Evolutionary conservation across 2,329 filamentous ascomycete species (phyloP), one percentile per base, ranked within the genome.

Genomic region (Trichoderma oligosporum): DNA sequence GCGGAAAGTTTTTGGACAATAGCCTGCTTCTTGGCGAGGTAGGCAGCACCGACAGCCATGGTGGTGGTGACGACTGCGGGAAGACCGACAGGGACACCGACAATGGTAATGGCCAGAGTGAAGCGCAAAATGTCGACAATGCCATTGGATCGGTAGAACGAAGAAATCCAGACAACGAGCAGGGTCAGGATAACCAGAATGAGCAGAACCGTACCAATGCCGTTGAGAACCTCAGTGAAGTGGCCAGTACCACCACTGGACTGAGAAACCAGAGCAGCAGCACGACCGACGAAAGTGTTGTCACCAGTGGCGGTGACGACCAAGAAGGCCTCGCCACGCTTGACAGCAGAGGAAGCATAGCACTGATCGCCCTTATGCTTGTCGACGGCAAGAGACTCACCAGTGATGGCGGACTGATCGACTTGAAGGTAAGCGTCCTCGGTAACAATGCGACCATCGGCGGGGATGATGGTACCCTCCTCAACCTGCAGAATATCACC

Each of bases 1-100:
- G 91, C 91, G 31, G 87, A 91, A 53, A 96, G 85, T 80, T 93
- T 95, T 79, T 95, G 91, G 64, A 96, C 91, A 64, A 96, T 95
- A 55, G 91, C 91, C 78, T 92, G 85, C 82, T 93, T 92, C 81
- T 91, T 92, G 68, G 91, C 91, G 59, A 96, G 84, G 74, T 94
- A 94, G 62, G 90, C 88, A 63, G 91, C 91, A 78, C 91, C 91
- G 72, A 96, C 91, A 71, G 91, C 91, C 90, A 96, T 94, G 70
- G 91, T 96, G 66, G 91, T 96, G 67, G 91, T 96, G 60, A 95
- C 90, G 77, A 96, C 91, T 66, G 89, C 91, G 60, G 91, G 91
- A 63, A 96, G 89, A 86, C 91, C 91, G 75, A 96, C 91, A 55
- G 91, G 91, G 24, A 96, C 91, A 82, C 91, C 91, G 61, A 95